Base-by-base conservation (phyloP, 225 moss, liverwort and hornwort genomes). In the Asterella californica region DNA sequence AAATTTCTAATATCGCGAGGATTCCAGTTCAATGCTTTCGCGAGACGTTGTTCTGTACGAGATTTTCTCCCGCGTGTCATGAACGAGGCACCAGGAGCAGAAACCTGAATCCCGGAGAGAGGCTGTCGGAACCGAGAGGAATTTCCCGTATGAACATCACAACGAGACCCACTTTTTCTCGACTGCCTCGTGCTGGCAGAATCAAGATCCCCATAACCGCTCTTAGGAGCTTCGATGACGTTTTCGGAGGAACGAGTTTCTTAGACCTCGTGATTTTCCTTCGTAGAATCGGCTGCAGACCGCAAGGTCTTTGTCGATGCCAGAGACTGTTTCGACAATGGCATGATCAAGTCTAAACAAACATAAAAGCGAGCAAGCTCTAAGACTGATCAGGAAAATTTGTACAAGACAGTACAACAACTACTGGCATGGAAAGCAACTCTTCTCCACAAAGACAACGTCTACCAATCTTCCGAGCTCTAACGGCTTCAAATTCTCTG, bases 31-130 rank as follows among this genome's bases (percentile, higher is more conserved):
- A 72, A 49, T 10, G 27, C 72, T 10, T 15, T 49, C 11, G 49
- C 46, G 25, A 72, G 49, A 29, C 72, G 72, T 27, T 72, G 72
- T 49, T 49, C 72, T 3, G 47, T 72, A 47, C 48, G 46, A 27
- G 72, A 72, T 72, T 49, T 72, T 47, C 72, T 72, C 24, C 48
- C 37, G 27, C 72, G 72, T 29, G 49, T 72, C 72, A 49, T 47
- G 15, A 72, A 72, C 42, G 72, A 18, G 22, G 38, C 2, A 42
- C 38, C 1, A 2, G 18, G 49, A 29, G 72, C 48, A 25, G 15
- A 12, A 10, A 49, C 48, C 72, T 38, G 37, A 72, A 72, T 49
- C 15, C 42, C 72, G 7, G 47, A 22, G 1, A 72, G 49, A n/a
- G 48, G n/a, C 49, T 72, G 72, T 25, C 72, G 49, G 12, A 27